phyloP scores from a whole-genome alignment of 176 grass and related monocot species.

The Hordeum vulgare region DNA sequence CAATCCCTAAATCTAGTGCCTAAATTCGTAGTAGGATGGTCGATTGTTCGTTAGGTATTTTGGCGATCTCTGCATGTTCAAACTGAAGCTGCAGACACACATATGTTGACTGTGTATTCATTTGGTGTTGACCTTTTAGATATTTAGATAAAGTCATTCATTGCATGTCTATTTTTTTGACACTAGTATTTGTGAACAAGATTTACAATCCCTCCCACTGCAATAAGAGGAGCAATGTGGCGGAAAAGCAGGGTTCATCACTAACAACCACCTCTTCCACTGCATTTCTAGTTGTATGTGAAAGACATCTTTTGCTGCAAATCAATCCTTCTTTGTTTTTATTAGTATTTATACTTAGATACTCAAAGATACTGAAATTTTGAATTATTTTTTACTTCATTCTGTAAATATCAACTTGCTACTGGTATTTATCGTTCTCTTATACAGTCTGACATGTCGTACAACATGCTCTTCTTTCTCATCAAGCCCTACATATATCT shows the following conservation, averaged over 20 bases:
- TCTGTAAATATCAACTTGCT: too few species aligned
- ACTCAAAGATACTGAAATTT: too few species aligned
- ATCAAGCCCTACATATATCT: too few species aligned
- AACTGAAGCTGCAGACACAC: not conserved
- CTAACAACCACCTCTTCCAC: constrained; percentile 30
- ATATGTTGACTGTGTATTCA: not conserved
- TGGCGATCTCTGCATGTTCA: not conserved
- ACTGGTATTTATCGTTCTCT: too few species aligned
- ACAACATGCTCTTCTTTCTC: too few species aligned
- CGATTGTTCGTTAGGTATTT: not conserved
- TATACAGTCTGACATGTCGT: too few species aligned
- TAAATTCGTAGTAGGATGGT: not conserved
- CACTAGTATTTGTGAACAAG: not conserved
- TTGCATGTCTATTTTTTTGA: not conserved
- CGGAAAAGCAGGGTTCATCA: constrained; percentile 46
- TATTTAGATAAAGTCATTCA: not conserved
- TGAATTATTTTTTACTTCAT: too few species aligned
- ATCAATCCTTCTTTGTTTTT: too few species aligned
- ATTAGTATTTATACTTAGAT: too few species aligned
- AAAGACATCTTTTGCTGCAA: too few species aligned
- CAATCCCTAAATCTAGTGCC: not conserved
- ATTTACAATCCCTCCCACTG: not conserved
- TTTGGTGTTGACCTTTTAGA: not conserved
- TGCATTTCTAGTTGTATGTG: too few species aligned
- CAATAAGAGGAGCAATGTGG: constrained; percentile 39